Evolutionary conservation across 768 basidiomycete species (phyloP).

Genomic region (Auricularia heimuer): DNA sequence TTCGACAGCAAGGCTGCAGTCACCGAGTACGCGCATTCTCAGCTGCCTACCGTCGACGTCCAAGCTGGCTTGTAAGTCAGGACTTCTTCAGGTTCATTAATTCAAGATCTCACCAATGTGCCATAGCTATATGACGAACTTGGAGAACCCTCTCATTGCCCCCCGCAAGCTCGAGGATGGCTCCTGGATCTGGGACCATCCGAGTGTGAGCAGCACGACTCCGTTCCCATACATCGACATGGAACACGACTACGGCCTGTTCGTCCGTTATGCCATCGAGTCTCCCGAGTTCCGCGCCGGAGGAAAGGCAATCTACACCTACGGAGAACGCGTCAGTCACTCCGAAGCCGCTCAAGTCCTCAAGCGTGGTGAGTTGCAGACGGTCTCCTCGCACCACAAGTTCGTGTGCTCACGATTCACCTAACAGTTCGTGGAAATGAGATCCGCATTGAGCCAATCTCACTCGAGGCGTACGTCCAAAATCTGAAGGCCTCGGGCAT

Average conservation of each 20-base stretch:
- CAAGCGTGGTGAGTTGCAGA: not conserved
- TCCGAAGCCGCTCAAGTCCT: not conserved
- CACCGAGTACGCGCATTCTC: not conserved
- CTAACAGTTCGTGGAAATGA: not conserved
- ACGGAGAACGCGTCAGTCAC: not conserved
- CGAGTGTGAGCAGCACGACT: not conserved
- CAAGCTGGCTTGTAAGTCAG: constrained; percentile 9
- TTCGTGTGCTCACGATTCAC: too few species aligned
- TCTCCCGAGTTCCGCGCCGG: not conserved
- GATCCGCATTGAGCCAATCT: not conserved
- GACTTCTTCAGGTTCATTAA: not conserved
- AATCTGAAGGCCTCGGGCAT: not conserved
- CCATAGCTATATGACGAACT: not conserved
- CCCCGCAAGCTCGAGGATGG: not conserved
- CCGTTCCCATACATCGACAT: not conserved
- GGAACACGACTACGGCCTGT: not conserved
- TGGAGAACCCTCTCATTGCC: not conserved
- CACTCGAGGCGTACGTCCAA: not conserved
- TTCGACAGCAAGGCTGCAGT: not conserved
- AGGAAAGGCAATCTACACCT: not conserved
- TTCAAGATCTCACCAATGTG: not conserved
- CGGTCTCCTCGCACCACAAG: not conserved
- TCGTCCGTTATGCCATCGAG: constrained; percentile 3
- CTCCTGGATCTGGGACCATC: not conserved
- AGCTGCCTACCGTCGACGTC: constrained; percentile 15